Evolutionary conservation across 73 alveolate genomes (phyloP).

Genomic region (Breviolum minutum): DNA sequence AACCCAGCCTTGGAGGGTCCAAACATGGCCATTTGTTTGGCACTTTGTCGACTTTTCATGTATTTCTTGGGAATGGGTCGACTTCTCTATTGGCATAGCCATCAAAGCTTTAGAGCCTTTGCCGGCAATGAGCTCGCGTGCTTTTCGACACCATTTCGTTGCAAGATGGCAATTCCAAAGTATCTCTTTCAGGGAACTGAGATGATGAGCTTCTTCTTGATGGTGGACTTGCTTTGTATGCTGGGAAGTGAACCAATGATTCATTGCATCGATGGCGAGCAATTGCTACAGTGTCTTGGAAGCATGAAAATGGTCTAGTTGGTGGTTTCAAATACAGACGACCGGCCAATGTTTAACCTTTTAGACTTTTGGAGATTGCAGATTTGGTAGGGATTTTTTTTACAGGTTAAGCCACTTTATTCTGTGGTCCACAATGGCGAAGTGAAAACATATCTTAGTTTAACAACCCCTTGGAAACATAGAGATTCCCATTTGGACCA

Average conservation of each 20-base stretch:
- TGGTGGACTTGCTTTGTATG: constrained; percentile 1
- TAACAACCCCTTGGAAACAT: too few species aligned
- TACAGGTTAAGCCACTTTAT: too few species aligned
- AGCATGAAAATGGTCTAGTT: too few species aligned
- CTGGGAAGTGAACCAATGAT: constrained; percentile 7
- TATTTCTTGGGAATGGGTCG: constrained; percentile 35
- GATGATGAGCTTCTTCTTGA: background rate
- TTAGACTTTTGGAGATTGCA: too few species aligned
- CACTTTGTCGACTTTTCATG: background rate
- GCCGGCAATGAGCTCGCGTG: background rate
- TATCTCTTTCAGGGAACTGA: background rate
- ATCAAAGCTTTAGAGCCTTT: background rate
- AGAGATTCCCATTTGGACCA: too few species aligned
- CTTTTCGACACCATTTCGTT: background rate
- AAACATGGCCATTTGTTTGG: background rate
- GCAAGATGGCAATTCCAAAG: background rate
- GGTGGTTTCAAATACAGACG: too few species aligned
- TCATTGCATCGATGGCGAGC: background rate
- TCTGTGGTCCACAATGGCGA: too few species aligned
- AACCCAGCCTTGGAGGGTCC: background rate
- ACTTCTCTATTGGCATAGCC: constrained; percentile 20
- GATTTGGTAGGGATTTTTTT: too few species aligned
- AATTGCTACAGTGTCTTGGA: background rate
- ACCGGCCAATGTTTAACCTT: too few species aligned
- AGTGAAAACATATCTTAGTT: too few species aligned